Percentiles rank a stretch among this genome's conserved stretches.
Evolutionary conservation across 2,329 filamentous ascomycete genomes (phyloP).

Genomic region (Paecilomyces sp.): DNA sequence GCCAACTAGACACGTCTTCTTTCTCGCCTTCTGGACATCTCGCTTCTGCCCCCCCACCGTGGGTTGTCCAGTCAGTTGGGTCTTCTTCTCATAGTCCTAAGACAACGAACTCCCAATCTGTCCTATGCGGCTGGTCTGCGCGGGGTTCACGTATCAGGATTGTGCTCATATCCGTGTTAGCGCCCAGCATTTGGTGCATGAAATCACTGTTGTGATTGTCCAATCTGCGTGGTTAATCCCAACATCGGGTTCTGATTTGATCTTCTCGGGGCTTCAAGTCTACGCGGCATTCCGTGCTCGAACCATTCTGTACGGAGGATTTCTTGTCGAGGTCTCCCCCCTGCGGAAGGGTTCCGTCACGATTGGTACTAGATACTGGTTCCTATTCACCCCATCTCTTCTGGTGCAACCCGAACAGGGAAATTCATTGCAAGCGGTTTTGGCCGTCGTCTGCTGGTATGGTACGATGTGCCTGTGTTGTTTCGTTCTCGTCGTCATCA

Average conservation of each 20-base stretch:
- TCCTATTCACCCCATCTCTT: neutral
- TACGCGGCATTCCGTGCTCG: neutral
- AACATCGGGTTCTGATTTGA: neutral
- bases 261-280: neutral
- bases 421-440: neutral
- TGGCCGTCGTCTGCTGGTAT: neutral
- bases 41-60: neutral
- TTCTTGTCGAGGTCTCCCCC: neutral
- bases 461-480: neutral
- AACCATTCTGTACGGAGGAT: neutral
- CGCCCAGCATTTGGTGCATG: neutral
- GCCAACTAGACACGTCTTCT: neutral
- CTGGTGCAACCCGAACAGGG: neutral
- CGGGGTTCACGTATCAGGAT: neutral
- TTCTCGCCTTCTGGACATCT: neutral
- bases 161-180: neutral
- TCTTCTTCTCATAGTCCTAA: neutral
- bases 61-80: neutral
- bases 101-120: neutral
- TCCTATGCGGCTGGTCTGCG: neutral
- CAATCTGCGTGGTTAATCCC: neutral
- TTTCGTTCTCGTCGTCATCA: neutral
- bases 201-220: neutral
- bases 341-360: neutral
- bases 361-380: neutral